Conservation (phyloP, 164 flowering plant genomes). For the Chimonanthus praecox region DNA sequence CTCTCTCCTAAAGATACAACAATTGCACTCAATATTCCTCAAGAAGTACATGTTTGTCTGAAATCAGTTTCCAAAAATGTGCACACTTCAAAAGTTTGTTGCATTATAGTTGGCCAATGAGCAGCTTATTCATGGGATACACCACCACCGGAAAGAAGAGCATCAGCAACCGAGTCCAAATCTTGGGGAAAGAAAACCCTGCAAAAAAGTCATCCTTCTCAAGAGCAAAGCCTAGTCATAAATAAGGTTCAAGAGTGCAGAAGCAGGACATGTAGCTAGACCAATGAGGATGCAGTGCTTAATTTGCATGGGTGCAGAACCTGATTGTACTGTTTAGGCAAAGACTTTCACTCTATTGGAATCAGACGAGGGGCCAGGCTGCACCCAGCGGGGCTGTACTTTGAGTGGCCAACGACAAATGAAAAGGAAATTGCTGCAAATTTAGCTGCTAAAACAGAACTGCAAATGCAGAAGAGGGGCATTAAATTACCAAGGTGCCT, state of each 20-base stretch:
- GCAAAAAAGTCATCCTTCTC: conserved; percentile 16
- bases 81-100: background rate
- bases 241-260: background rate
- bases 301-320: too few relatives aligned
- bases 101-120: background rate
- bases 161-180: conserved; percentile 79
- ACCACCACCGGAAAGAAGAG: conserved; percentile 24
- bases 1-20: too few relatives aligned
- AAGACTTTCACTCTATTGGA: too few relatives aligned
- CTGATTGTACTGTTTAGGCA: too few relatives aligned
- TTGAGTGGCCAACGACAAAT: background rate
- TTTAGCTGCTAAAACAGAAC: background rate
- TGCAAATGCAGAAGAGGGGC: background rate
- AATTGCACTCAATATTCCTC: too few relatives aligned
- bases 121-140: background rate
- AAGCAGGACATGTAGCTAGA: background rate
- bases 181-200: conserved; percentile 98
- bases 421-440: background rate
- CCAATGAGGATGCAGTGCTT: too few relatives aligned
- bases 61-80: background rate
- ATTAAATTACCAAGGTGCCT: background rate
- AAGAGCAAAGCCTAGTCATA: background rate
- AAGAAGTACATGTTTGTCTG: too few relatives aligned
- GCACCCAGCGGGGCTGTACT: background rate
- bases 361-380: background rate